These are phyloP conservation scores for Medicago ruthenica DNA, from an alignment of 306 rosid genomes.

Conservation along the genomic window DNA sequence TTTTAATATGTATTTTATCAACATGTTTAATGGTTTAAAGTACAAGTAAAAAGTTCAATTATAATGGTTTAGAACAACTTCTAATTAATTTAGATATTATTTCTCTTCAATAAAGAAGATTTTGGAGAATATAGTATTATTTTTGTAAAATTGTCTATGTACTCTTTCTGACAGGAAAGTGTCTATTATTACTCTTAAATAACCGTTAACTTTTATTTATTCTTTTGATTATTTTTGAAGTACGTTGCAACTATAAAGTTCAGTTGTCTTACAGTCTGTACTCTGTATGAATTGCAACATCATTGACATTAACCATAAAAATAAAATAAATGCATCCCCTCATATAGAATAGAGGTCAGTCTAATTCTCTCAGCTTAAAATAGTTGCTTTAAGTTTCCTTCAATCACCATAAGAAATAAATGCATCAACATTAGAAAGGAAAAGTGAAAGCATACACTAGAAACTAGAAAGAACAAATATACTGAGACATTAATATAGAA, in stretches of 20 bases:
- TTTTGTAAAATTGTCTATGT: no score
- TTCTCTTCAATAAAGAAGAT: no score
- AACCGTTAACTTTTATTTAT: no score
- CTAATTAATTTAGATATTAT: no score
- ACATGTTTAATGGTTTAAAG: no score
- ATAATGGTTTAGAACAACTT: no score
- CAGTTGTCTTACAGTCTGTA: background rate
- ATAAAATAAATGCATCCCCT: background rate
- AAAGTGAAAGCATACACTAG: slow-evolving; percentile 9
- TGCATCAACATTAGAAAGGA: slow-evolving; percentile 15
- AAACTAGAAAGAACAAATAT: slow-evolving; percentile 32
- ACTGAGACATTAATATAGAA: background rate
- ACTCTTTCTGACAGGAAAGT: no score
- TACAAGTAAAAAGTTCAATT: no score
- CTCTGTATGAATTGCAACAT: background rate
- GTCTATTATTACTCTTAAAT: no score
- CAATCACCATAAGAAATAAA: background rate
- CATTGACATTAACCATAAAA: background rate
- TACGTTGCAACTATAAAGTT: background rate
- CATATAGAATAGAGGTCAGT: no score
- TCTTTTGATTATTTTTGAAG: background rate
- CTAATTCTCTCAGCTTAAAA: background rate
- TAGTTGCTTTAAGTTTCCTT: background rate
- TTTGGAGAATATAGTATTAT: no score
- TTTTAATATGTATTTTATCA: no score